Conservation (phyloP, 2,329 filamentous ascomycete genomes). For the Cytospora schulzeri region DNA sequence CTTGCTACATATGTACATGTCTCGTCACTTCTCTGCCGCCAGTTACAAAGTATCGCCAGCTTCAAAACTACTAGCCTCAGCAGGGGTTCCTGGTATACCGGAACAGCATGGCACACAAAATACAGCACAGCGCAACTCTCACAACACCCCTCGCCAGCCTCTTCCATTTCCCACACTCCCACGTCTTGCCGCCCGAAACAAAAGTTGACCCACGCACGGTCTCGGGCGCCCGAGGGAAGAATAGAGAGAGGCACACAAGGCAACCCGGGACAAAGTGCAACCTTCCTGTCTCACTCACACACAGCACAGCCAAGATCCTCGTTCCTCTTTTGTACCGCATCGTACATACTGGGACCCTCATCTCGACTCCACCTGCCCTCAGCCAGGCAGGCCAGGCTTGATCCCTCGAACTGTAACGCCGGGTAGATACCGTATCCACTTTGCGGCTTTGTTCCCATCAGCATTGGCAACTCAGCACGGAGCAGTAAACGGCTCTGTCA, state of each 20-base stretch:
- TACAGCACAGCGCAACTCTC: neutral
- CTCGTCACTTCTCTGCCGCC: neutral
- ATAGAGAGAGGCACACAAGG: conserved; percentile 7
- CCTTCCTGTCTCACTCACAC: conserved; percentile 20
- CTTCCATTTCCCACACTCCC: neutral
- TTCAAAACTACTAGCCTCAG: too few species aligned
- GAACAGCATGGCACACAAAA: neutral
- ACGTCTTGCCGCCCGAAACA: conserved; percentile 13
- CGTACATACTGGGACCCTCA: conserved; percentile 6
- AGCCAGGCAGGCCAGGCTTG: conserved; percentile 19
- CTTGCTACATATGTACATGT: neutral
- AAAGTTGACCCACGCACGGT: conserved; percentile 14
- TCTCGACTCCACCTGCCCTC: conserved; percentile 19
- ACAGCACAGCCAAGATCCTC: conserved; percentile 14
- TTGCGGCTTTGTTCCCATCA: neutral
- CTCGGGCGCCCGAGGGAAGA: conserved; percentile 4
- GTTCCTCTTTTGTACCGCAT: neutral
- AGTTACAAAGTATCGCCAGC: neutral
- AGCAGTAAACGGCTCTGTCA: conserved; percentile 13
- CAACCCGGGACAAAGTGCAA: conserved; percentile 2
- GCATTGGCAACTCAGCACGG: conserved; percentile 12
- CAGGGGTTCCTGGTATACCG: conserved; percentile 3
- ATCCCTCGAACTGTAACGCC: conserved; percentile 15
- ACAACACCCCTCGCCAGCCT: conserved; percentile 1
- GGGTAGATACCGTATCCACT: conserved; percentile 11